Base-by-base conservation (phyloP, 371 early-diverging fungal genomes). In the Chytridium lagenaria region DNA sequence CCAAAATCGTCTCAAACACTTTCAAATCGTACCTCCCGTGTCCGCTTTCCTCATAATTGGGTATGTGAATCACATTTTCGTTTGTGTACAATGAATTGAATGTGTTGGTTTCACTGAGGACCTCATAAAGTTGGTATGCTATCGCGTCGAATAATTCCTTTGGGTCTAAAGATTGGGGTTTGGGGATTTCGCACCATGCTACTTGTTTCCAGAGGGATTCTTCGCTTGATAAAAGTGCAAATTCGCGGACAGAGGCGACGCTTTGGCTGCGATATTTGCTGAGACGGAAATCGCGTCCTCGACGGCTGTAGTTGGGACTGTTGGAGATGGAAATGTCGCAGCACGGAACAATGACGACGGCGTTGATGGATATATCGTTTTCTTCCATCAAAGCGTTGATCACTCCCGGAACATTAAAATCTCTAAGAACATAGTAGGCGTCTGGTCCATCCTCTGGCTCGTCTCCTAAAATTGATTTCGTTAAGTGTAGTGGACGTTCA, bases 361-460 rank as follows among this genome's bases (percentile, higher is more conserved):
- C 67, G 38, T 77, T 50, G 36, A 85, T 28, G 34, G 65, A 81
- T 26, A 82, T 37, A 5, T 77, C 78, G 52, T 57, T 50, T 33
- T 85, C 85, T 39, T 85, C 83, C 73, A 81, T 77, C 33, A 85
- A 67, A 0, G 73, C 12, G 33, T 67, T 76, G 52, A 78, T 59
- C 33, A 81, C 66, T 23, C 73, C 75, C 5, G 81, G 75, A 22
- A 50, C 31, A 28, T 61, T 59, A 52, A 85, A 80, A 38, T 81
- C 82, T 70, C 75, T 63, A 23, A 85, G 67, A 0, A 78, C 66
- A 59, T 80, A 81, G 74, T 85, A 85, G 1, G 64, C 74, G 64
- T 85, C 85, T 0, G 85, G 85, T 19, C 85, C 85, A 57, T 79
- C 78, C 7, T 28, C 36, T 12, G 85, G 85, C 74, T 85, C 85